Conservation (phyloP, 441 rosid genomes). For the Kokia cookei region DNA sequence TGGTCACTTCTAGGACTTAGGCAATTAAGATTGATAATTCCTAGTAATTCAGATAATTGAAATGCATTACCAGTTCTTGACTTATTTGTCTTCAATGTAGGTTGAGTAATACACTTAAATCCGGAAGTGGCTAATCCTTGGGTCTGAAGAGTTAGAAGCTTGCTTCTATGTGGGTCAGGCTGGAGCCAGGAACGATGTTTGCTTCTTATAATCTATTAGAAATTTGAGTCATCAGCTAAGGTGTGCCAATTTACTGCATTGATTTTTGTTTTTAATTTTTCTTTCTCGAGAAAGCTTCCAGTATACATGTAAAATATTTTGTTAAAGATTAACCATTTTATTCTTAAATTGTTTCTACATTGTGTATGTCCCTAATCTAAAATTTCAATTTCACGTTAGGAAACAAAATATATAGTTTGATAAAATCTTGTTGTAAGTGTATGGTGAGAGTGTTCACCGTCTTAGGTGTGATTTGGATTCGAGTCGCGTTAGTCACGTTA, state of each 20-base stretch:
- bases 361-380: not conserved
- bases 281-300: not conserved
- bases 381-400: too few species aligned
- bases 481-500: accelerated
- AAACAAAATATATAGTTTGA: too few species aligned
- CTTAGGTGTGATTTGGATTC: accelerated
- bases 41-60: not conserved
- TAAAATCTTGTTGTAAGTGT: too few species aligned
- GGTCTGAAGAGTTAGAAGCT: not conserved
- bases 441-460: too few species aligned
- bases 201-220: conserved; percentile 8
- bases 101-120: conserved; percentile 71
- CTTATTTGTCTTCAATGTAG: conserved; percentile 16
- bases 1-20: not conserved
- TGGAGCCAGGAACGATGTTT: not conserved
- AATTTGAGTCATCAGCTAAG: not conserved
- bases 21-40: not conserved
- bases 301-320: conserved; percentile 18
- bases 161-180: not conserved
- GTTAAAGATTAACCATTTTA: not conserved
- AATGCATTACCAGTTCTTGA: not conserved
- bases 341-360: not conserved
- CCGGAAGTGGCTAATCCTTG: conserved; percentile 38
- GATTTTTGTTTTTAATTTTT: not conserved
- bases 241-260: conserved; percentile 7